Percentiles rank a stretch among this genome's conserved stretches.
Evolutionary conservation across 2,329 filamentous ascomycete genomes (phyloP).

Genomic region (Microsporum ferrugineum): DNA sequence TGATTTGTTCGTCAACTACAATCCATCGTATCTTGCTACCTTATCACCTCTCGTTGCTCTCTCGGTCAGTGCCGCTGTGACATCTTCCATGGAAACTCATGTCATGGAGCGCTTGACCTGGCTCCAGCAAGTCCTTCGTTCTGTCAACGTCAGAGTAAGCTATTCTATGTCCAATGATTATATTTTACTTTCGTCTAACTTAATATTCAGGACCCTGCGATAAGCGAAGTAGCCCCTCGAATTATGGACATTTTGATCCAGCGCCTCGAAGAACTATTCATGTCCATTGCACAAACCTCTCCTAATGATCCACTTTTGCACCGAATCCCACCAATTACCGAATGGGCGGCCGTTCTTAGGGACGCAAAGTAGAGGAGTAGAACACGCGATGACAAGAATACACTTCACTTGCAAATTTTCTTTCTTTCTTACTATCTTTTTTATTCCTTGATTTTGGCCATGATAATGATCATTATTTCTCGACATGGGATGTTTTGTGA

Average conservation of each 20-base stretch:
- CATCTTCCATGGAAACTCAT: conserved; percentile 44
- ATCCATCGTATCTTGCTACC: conserved; percentile 44
- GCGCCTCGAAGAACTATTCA: conserved; percentile 47
- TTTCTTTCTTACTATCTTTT: not conserved
- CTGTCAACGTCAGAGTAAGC: conserved; percentile 43
- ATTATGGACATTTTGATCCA: conserved; percentile 50
- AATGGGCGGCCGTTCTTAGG: conserved; percentile 30
- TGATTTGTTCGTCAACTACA: conserved; percentile 47
- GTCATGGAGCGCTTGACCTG: conserved; percentile 46
- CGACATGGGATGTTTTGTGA: not conserved
- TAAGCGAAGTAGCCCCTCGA: conserved; percentile 45
- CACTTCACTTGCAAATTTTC: not conserved
- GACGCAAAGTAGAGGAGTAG: not conserved
- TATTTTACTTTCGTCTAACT: conserved; percentile 5
- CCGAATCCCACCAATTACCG: conserved; percentile 38
- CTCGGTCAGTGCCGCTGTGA: conserved; percentile 52
- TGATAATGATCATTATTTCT: not conserved
- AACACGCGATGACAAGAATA: not conserved
- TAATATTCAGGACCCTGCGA: conserved; percentile 38
- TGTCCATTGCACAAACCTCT: conserved; percentile 43
- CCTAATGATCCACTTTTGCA: conserved; percentile 43
- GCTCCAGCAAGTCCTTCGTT: conserved; percentile 45
- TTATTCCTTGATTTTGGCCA: not conserved
- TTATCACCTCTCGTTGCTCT: conserved; percentile 49
- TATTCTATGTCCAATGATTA: not conserved